Base-by-base conservation (phyloP, 176 grass and related monocot species). In the Hsuehochloa calcarea region DNA sequence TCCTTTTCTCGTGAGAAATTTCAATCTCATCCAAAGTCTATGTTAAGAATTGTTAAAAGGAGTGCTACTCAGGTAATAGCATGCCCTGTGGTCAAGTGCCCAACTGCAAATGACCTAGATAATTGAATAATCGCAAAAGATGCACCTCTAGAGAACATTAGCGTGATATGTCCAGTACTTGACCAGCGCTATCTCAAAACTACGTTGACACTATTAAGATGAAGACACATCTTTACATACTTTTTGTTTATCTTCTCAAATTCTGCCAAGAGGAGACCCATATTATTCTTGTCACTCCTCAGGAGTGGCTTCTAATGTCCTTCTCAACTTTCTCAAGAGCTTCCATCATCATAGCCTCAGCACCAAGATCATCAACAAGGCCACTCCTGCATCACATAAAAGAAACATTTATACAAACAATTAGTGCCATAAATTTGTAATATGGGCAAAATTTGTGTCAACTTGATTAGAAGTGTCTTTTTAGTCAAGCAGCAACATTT, bases 231-330 rank as follows among this genome's bases (percentile, higher is more conserved):
- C 10, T 34, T 68, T 20, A 27, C 91, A 59, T 94, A 99, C 96
- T 91, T 99, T 72, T 92, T 92, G 86, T 94, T 96, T 50, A 99
- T 90, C 90, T 94, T 91, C 10, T 96, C 97, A 56, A 99, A 94
- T 84, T 99, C 97, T 39, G 91, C 90, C 74, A 80, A 9, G 8
- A 99, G 93, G 27, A 89, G 68, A 72, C 50, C 51, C 93, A 99
- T 99, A 65, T 92, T 99, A 85, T 99, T 99, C 87, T 94, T 96
- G 88, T 99, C 97, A 17, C 68, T 85, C 84, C 97, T 93, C 46
- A 96, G 62, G 74, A 99, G 97, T 72, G 93, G 92, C 14, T 94
- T 99, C 81, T 99, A 46, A 96, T 96, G 11, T 99, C 92, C 77
- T 99, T 94, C 79, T 99, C 97, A 66, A 99, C 73, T 70, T 96